These are phyloP conservation scores for Cystobasidium onofrii DNA, from an alignment of 768 basidiomycete genomes.

Conservation along the genomic window DNA sequence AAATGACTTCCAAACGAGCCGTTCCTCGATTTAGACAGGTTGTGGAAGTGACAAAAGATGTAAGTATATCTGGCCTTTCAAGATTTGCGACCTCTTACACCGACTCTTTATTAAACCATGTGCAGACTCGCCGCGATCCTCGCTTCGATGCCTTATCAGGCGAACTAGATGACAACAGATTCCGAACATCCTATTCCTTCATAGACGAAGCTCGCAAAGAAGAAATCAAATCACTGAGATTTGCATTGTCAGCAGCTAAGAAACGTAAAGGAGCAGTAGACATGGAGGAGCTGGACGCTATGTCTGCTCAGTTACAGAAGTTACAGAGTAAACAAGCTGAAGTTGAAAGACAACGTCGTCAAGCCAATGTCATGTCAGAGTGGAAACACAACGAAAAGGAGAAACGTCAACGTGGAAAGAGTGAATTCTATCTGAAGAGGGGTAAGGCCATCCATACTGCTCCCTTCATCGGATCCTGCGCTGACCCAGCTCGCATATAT, in stretches of 20 bases:
- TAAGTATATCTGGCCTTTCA: not conserved
- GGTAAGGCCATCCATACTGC: not conserved
- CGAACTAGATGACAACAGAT: not conserved
- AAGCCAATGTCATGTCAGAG: not conserved
- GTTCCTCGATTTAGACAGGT: not conserved
- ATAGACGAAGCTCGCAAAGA: constrained; percentile 3
- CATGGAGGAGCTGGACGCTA: not conserved
- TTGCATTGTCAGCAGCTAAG: not conserved
- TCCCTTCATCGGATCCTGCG: not conserved
- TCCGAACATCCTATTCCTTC: constrained; percentile 3
- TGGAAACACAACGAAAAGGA: constrained; percentile 1
- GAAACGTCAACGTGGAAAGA: constrained; percentile 7
- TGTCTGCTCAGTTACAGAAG: not conserved
- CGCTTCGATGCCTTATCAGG: constrained; percentile 7
- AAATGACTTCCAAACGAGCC: not conserved
- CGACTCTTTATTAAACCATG: too few species aligned
- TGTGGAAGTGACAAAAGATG: not conserved
- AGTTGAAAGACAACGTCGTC: not conserved
- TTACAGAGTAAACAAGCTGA: constrained; percentile 17
- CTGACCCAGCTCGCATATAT: not conserved
- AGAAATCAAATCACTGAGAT: not conserved
- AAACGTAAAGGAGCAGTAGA: constrained; percentile 9
- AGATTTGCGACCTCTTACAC: too few species aligned
- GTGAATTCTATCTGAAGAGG: not conserved
- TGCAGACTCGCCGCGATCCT: not conserved